Conservation (phyloP, 305 asterid genomes). For the Andrographis paniculata region DNA sequence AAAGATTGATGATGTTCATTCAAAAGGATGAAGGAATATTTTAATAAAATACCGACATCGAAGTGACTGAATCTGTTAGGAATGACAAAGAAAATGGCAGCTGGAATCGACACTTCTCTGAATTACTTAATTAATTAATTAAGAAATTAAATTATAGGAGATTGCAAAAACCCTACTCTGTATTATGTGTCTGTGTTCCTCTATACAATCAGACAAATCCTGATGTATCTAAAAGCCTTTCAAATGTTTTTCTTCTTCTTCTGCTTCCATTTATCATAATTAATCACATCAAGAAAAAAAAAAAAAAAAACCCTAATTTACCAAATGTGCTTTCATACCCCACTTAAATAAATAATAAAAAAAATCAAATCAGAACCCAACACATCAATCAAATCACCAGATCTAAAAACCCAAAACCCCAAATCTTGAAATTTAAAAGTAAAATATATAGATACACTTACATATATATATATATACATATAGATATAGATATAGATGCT, state of each 20-base stretch:
- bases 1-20: conserved; percentile 19
- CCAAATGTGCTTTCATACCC: not conserved
- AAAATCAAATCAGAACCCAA: conserved; percentile 1
- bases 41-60: conserved; percentile 28
- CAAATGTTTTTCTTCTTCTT: not conserved
- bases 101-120: conserved; percentile 26
- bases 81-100: conserved; percentile 22
- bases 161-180: not conserved
- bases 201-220: conserved; percentile 43
- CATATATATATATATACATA: too few species aligned
- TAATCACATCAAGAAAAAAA: not conserved
- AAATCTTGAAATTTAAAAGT: too few species aligned
- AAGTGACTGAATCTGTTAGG: conserved; percentile 60
- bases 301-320: conserved; percentile 2
- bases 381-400: conserved; percentile 37
- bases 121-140: too few species aligned
- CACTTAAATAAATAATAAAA: conserved; percentile 5
- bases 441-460: too few species aligned
- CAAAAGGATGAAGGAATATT: conserved; percentile 11
- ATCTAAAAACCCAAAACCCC: too few species aligned
- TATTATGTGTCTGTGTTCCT: conserved; percentile 37
- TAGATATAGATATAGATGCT: too few species aligned
- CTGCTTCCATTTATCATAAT: not conserved
- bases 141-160: too few species aligned
- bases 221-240: conserved; percentile 20